A percentile compares a stretch with the other conserved stretches of the same genome.
These are phyloP conservation scores for Plantago lanceolata DNA, from an alignment of 305 asterid genomes.

Conservation along the genomic window DNA sequence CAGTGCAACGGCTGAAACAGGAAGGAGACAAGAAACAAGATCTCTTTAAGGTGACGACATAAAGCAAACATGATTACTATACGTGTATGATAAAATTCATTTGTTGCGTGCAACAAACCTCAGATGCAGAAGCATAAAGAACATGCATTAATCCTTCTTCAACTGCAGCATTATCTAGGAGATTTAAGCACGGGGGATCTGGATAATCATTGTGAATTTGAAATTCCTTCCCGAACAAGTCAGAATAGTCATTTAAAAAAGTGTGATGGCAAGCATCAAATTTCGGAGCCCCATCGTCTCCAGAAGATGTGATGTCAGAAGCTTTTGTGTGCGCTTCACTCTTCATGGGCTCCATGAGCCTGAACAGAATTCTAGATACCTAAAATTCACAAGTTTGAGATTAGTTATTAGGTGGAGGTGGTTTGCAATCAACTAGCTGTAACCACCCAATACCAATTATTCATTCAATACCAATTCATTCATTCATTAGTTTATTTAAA, in stretches of 20 bases:
- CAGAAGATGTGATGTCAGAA: slow-evolving; percentile 39
- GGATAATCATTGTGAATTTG: slow-evolving; percentile 50
- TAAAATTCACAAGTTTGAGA: slow-evolving; percentile 29
- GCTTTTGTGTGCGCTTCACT: slow-evolving; percentile 38
- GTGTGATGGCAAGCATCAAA: slow-evolving; percentile 37
- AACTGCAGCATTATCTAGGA: slow-evolving; percentile 67
- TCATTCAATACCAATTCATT: too few relatives aligned
- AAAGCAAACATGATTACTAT: slow-evolving; percentile 9
- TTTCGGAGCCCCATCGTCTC: slow-evolving; percentile 45
- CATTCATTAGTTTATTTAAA: too few relatives aligned
- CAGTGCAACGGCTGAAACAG: slow-evolving; percentile 71
- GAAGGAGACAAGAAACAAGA: slow-evolving; percentile 26
- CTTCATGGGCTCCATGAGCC: slow-evolving; percentile 43
- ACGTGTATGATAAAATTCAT: slow-evolving; percentile 9
- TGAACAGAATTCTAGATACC: slow-evolving; percentile 72
- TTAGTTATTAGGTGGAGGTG: not conserved
- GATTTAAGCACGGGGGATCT: slow-evolving; percentile 54
- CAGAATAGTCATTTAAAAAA: slow-evolving; percentile 57
- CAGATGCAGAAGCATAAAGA: slow-evolving; percentile 89
- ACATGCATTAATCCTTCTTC: slow-evolving; percentile 96
- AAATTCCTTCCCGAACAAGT: slow-evolving; percentile 82
- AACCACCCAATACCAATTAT: too few relatives aligned
- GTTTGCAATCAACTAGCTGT: not conserved
- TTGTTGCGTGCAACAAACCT: slow-evolving; percentile 50
- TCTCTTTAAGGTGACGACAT: slow-evolving; percentile 19